Conservation (phyloP, 1,284 basidiomycete species). For the Tilletia caries region DNA sequence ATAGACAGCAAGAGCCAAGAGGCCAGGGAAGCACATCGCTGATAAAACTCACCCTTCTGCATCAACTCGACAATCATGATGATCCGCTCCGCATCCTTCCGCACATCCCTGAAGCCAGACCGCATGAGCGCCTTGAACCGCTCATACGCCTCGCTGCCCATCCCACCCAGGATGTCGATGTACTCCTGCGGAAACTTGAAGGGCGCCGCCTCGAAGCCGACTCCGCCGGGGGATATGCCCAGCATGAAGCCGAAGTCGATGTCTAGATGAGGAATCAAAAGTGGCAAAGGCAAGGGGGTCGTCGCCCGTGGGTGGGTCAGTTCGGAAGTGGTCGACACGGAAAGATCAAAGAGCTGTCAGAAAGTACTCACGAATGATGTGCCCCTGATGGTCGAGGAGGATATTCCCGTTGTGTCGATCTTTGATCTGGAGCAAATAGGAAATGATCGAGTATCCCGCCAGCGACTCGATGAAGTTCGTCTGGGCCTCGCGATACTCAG, state of each 20-base stretch:
- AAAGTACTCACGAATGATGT: slow-evolving; percentile 67
- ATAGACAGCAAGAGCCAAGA: too few relatives aligned
- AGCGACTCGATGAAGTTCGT: slow-evolving; percentile 80
- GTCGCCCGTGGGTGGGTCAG: neutral
- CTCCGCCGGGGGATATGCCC: slow-evolving; percentile 77
- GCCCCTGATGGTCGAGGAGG: slow-evolving; percentile 87
- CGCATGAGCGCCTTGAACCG: slow-evolving; percentile 86
- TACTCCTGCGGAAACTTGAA: slow-evolving; percentile 97
- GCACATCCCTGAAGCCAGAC: slow-evolving; percentile 85
- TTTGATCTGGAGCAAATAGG: slow-evolving; percentile 95
- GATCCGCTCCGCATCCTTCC: slow-evolving; percentile 95
- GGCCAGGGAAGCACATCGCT: too few relatives aligned
- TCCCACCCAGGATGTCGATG: slow-evolving; percentile 89
- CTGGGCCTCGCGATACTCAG: slow-evolving; percentile 63
- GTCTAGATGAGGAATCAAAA: slow-evolving; percentile 54
- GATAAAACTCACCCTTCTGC: slow-evolving; percentile 82
- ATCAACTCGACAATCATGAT: slow-evolving; percentile 93
- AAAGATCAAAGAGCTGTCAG: neutral
- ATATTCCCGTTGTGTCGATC: slow-evolving; percentile 99
- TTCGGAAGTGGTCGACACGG: slow-evolving; percentile 45
- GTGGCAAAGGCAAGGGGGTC: neutral
- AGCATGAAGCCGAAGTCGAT: slow-evolving; percentile 99
- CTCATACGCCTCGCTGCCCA: slow-evolving; percentile 70
- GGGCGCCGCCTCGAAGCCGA: slow-evolving; percentile 96
- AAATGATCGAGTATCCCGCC: slow-evolving; percentile 84